Conservation (phyloP, 2,329 filamentous ascomycete genomes). For the Stachybotrys chlorohalonatus region DNA sequence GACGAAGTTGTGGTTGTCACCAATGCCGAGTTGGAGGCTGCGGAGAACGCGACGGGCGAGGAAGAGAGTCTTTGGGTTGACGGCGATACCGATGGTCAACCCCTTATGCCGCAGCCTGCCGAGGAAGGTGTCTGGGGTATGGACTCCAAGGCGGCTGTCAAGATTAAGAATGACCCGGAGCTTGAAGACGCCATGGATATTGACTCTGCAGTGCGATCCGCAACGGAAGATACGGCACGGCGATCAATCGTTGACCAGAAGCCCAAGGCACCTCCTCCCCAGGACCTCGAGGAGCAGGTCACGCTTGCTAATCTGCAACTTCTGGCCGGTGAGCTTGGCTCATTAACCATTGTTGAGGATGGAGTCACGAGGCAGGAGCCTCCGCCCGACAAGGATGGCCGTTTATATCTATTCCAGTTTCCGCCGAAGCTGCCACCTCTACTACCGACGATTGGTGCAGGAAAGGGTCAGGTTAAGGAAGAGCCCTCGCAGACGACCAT, state of each 20-base stretch:
- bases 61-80: slow-evolving; percentile 39
- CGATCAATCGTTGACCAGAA: slow-evolving; percentile 12
- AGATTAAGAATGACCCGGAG: slow-evolving; percentile 36
- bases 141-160: slow-evolving; percentile 22
- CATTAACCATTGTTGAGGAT: slow-evolving; percentile 21
- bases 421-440: slow-evolving; percentile 52
- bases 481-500: slow-evolving; percentile 31
- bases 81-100: slow-evolving; percentile 17
- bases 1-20: slow-evolving; percentile 44
- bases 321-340: slow-evolving; percentile 33
- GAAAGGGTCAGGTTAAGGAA: slow-evolving; percentile 26
- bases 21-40: slow-evolving; percentile 47
- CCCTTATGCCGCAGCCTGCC: slow-evolving; percentile 18
- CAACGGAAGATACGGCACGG: slow-evolving; percentile 12
- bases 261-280: slow-evolving; percentile 17
- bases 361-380: slow-evolving; percentile 16
- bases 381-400: slow-evolving; percentile 38
- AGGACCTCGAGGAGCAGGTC: slow-evolving; percentile 28
- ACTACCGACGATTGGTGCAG: slow-evolving; percentile 17
- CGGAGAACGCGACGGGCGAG: slow-evolving; percentile 35
- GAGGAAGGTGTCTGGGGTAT: slow-evolving; percentile 36
- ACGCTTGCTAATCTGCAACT: slow-evolving; percentile 31
- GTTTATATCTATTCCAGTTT: slow-evolving; percentile 56
- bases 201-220: slow-evolving; percentile 16
- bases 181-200: slow-evolving; percentile 32